Evolutionary conservation across 2,329 filamentous ascomycete species (phyloP).

Genomic region (Hymenoscyphus salicellus): DNA sequence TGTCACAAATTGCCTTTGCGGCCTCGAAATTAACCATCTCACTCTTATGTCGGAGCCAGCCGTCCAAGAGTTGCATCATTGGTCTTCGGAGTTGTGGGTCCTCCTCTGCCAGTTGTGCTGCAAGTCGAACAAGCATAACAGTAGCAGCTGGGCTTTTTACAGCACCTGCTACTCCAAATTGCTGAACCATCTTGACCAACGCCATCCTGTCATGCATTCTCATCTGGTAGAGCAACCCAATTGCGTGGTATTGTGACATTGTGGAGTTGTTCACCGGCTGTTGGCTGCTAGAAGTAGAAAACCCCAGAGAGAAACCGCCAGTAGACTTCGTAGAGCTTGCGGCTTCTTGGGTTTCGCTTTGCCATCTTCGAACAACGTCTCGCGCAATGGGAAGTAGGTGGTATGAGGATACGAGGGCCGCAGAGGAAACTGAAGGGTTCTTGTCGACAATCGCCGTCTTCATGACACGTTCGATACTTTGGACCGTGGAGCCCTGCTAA

Average conservation of each 20-base stretch:
- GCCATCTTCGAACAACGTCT: conserved; percentile 95
- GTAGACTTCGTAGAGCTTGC: conserved; percentile 86
- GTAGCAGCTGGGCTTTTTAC: conserved; percentile 94
- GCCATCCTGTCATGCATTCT: conserved; percentile 96
- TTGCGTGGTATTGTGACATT: conserved; percentile 98
- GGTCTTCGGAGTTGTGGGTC: conserved; percentile 84
- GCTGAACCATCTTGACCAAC: conserved; percentile 99
- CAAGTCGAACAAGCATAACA: conserved; percentile 87
- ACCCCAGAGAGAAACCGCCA: conserved; percentile 85
- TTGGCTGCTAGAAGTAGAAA: conserved; percentile 74
- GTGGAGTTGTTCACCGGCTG: conserved; percentile 86
- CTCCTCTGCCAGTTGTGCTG: conserved; percentile 90
- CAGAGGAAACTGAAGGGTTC: conserved; percentile 94
- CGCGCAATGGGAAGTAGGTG: conserved; percentile 94
- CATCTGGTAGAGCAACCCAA: conserved; percentile 97
- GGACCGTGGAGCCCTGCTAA: conserved; percentile 79
- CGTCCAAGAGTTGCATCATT: conserved; percentile 95
- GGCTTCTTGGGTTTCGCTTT: conserved; percentile 96
- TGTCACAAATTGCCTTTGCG: conserved; percentile 94
- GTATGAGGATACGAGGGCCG: conserved; percentile 93
- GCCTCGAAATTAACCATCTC: conserved; percentile 99
- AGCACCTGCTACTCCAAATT: conserved; percentile 86
- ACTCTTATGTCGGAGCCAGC: conserved; percentile 96
- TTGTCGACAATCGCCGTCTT: conserved; percentile 99
- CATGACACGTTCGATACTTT: conserved; percentile 96